Evolutionary conservation across 1,284 basidiomycete species (phyloP), one percentile per base, ranked within the genome.

Genomic region (Rhodofomes roseus): DNA sequence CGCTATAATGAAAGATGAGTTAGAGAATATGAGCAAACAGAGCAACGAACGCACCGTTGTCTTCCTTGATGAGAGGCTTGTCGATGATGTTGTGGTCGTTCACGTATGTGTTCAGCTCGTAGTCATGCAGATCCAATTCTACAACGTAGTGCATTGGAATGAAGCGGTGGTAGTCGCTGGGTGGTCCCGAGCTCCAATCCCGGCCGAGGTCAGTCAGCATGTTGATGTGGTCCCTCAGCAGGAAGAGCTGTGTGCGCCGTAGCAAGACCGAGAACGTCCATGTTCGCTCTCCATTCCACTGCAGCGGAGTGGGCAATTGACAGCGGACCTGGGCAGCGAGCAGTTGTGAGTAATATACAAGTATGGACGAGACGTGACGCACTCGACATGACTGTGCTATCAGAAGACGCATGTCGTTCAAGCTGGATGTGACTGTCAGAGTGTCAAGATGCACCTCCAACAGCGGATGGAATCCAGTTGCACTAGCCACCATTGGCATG

Each of bases 61-160:
- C 88, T 20, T 93, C 89, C 57, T 77, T 78, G 54, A 87, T 79
- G 29, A 88, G 75, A 1, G 94, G 93, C 63, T 89, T 90, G 76
- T 96, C 93, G 59, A 98, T 92, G 69, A 98, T 93, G 71, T 98
- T 97, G 69, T 95, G 93, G 71, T 98, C 95, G 69, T 97, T 98
- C 61, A 91, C 85, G 70, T 92, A 95, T n/a, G 92, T 73, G 66
- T 91, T 88, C 55, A 96, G 71, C 60, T 86, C 81, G 72, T 88
- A 96, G 66, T 92, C 86, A 69, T 86, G 79, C 60, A 96, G 72
- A 55, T 86, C 81, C 36, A 96, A 66, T 41, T 89, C 79, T 65
- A 96, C 74, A 23, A 74, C 73, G 73, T 97, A 98, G 18, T 86
- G 73, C 71, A 84, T 93, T 0, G 95, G 95, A 25, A 95, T 81